Evolutionary conservation across 768 basidiomycete genomes (phyloP).

Genomic region (Mrakia gelida): DNA sequence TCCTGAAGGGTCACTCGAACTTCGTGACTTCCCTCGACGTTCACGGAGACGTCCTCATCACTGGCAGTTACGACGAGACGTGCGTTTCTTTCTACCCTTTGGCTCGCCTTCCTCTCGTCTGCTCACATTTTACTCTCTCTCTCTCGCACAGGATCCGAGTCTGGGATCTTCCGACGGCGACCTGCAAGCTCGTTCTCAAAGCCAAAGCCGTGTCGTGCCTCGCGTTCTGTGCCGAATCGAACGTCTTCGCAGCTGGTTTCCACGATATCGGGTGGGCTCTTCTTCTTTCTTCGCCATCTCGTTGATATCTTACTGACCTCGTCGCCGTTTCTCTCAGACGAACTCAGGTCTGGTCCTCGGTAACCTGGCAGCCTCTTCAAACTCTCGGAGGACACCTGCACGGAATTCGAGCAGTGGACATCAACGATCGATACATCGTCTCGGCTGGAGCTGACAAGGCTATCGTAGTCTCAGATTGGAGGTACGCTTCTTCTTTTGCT

Average conservation of each 20-base stretch:
- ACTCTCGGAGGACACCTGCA: conserved; percentile 59
- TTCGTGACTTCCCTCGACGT: conserved; percentile 79
- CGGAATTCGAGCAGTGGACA: conserved; percentile 81
- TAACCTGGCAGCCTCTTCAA: conserved; percentile 53
- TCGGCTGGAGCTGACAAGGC: conserved; percentile 72
- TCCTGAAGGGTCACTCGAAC: conserved; percentile 77
- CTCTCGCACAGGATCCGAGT: conserved; percentile 60
- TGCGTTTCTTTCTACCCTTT: conserved; percentile 17
- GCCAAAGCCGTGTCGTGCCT: conserved; percentile 80
- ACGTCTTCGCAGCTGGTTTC: conserved; percentile 88
- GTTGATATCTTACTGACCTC: too few relatives aligned
- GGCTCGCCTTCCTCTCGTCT: conserved; percentile 3
- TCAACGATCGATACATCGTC: conserved; percentile 78
- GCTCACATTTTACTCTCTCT: neutral
- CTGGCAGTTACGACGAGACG: conserved; percentile 79
- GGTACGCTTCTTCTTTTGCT: conserved; percentile 12
- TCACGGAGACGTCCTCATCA: conserved; percentile 70
- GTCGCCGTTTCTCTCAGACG: conserved; percentile 51
- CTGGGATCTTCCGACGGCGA: conserved; percentile 66
- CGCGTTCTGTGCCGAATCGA: conserved; percentile 76
- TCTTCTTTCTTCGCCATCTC: too few relatives aligned
- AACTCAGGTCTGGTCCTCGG: conserved; percentile 79
- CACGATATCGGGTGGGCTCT: conserved; percentile 75
- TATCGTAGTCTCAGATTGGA: conserved; percentile 58
- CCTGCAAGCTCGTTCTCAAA: conserved; percentile 44